A percentile compares a stretch with the other conserved stretches of the same genome.
These are phyloP conservation scores for Stemphylium vesicarium DNA, from an alignment of 2,329 filamentous ascomycete genomes.

Conservation along the genomic window DNA sequence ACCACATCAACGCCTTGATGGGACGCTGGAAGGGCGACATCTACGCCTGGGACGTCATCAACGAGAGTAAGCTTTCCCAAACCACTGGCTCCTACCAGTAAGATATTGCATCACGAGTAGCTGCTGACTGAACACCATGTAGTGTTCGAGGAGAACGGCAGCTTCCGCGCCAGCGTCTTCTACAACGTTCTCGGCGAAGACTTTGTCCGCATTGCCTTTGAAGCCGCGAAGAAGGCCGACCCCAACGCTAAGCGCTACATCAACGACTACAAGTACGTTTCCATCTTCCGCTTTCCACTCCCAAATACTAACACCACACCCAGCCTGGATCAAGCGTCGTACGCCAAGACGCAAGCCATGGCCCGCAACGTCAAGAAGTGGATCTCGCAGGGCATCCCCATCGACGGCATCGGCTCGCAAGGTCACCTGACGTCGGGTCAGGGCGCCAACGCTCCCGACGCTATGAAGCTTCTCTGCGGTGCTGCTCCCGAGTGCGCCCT, in stretches of 20 bases:
- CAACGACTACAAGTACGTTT: slow-evolving; percentile 66
- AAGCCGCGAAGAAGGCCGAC: slow-evolving; percentile 70
- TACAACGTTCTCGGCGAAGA: slow-evolving; percentile 72
- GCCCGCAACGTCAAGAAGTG: slow-evolving; percentile 68
- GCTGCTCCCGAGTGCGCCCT: slow-evolving; percentile 66
- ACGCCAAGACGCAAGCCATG: slow-evolving; percentile 66
- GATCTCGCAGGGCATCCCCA: slow-evolving; percentile 66
- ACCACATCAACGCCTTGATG: slow-evolving; percentile 66
- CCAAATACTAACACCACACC: slow-evolving; percentile 12
- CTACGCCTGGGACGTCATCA: slow-evolving; percentile 68
- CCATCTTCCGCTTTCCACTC: neutral
- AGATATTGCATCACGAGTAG: too few species aligned
- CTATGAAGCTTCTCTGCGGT: slow-evolving; percentile 60
- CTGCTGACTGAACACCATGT: too few species aligned
- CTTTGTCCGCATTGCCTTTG: slow-evolving; percentile 75
- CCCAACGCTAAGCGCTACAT: slow-evolving; percentile 75
- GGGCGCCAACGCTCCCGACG: slow-evolving; percentile 56
- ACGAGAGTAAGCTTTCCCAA: slow-evolving; percentile 54
- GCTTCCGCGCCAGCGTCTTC: slow-evolving; percentile 67
- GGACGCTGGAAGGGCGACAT: slow-evolving; percentile 69
- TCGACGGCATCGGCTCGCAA: slow-evolving; percentile 63
- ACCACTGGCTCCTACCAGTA: too few species aligned
- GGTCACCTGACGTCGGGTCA: slow-evolving; percentile 59
- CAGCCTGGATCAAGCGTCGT: slow-evolving; percentile 67
- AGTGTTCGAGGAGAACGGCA: slow-evolving; percentile 66